Evolutionary conservation across 208 protist species (phyloP).

Genomic region (Leptomonas pyrrhocoris): DNA sequence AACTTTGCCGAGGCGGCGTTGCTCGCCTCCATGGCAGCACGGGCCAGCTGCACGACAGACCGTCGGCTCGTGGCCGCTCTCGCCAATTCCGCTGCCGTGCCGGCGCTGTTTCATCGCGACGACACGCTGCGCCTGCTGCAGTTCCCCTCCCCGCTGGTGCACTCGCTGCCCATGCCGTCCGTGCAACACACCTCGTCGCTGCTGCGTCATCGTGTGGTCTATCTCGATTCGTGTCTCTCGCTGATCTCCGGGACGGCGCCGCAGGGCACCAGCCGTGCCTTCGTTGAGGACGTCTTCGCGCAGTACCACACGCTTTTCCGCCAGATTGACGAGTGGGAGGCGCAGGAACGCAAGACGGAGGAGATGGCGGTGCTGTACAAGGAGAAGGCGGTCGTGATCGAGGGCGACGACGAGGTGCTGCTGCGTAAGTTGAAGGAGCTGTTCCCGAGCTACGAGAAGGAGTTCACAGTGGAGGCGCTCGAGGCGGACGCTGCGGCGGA

Average conservation of each 20-base stretch:
- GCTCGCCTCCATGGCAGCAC: slow-evolving; percentile 64
- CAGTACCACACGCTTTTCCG: slow-evolving; percentile 73
- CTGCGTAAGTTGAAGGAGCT: slow-evolving; percentile 86
- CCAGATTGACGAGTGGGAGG: slow-evolving; percentile 79
- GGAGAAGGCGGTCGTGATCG: slow-evolving; percentile 88
- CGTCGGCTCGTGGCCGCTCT: slow-evolving; percentile 8
- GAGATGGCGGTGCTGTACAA: slow-evolving; percentile 91
- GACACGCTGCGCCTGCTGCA: slow-evolving; percentile 69
- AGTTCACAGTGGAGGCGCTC: slow-evolving; percentile 73
- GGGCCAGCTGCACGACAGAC: slow-evolving; percentile 45
- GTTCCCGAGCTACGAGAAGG: slow-evolving; percentile 94
- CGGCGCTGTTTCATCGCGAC: slow-evolving; percentile 45
- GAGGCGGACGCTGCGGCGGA: slow-evolving; percentile 35
- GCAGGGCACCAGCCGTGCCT: slow-evolving; percentile 51
- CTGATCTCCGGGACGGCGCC: slow-evolving; percentile 56
- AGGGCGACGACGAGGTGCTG: slow-evolving; percentile 92
- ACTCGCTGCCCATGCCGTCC: slow-evolving; percentile 39
- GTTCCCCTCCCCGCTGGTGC: slow-evolving; percentile 47
- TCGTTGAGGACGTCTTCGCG: slow-evolving; percentile 66
- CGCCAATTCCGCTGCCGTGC: slow-evolving; percentile 1
- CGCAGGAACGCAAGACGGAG: slow-evolving; percentile 68
- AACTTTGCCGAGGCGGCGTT: slow-evolving; percentile 82
- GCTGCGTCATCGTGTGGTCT: slow-evolving; percentile 64
- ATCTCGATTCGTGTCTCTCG: slow-evolving; percentile 78
- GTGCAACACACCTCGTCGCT: slow-evolving; percentile 25